Percentiles rank a stretch among this genome's conserved stretches.
phyloP scores from a whole-genome alignment of 441 rosid species.

The Adansonia rubrostipa region DNA sequence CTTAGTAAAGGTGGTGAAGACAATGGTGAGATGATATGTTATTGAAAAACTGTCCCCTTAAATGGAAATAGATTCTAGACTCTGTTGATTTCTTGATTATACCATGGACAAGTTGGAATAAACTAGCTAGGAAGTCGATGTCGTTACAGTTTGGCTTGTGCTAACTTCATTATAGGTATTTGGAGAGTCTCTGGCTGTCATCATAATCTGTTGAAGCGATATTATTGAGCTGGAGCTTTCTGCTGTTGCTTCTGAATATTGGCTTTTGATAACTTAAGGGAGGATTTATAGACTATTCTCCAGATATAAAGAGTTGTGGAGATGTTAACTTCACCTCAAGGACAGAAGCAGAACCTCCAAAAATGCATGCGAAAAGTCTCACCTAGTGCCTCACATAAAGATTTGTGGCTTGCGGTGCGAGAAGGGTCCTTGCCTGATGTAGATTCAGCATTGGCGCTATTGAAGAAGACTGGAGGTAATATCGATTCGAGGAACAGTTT shows the following conservation, averaged over 20 bases:
- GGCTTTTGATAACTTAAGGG: slow-evolving; percentile 23
- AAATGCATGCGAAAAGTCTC: slow-evolving; percentile 53
- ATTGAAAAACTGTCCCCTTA: slow-evolving; percentile 21
- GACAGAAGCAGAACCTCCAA: slow-evolving; percentile 59
- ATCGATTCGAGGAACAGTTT: slow-evolving; percentile 71
- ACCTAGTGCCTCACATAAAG: slow-evolving; percentile 53
- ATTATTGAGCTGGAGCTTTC: slow-evolving; percentile 17
- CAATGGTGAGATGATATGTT: slow-evolving; percentile 38
- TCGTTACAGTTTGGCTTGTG: slow-evolving; percentile 19
- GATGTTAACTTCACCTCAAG: slow-evolving; percentile 61
- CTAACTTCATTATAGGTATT: slow-evolving; percentile 8
- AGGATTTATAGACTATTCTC: slow-evolving; percentile 24
- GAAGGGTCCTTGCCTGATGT: slow-evolving; percentile 91
- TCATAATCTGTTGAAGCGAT: slow-evolving; percentile 13
- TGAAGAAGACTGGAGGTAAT: slow-evolving; percentile 88
- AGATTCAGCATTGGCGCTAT: slow-evolving; percentile 61
- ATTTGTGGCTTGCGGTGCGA: slow-evolving; percentile 77
- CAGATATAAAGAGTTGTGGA: slow-evolving; percentile 47
- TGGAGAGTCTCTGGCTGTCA: slow-evolving; percentile 23
- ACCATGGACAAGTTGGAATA: slow-evolving; percentile 36
- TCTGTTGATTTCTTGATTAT: slow-evolving; percentile 25
- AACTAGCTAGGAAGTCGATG: slow-evolving; percentile 3
- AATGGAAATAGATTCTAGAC: slow-evolving; percentile 24
- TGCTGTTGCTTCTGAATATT: slow-evolving; percentile 18
- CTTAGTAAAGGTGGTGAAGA: slow-evolving; percentile 34